phyloP scores from a whole-genome alignment of 2,329 filamentous ascomycete genomes.

The Chaetomium sp. region DNA sequence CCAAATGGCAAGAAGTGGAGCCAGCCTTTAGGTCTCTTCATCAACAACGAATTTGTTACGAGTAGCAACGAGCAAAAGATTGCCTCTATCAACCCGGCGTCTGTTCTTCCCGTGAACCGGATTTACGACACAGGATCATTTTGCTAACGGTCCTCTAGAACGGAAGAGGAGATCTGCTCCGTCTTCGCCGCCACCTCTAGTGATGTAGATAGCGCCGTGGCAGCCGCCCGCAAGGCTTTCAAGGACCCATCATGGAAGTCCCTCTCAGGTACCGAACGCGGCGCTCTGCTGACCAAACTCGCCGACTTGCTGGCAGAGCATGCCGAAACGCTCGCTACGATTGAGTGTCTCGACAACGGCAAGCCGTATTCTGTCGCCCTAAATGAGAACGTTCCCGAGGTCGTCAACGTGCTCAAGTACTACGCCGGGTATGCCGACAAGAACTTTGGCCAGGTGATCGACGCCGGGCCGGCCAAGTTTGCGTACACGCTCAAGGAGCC shows the following conservation, averaged over 20 bases:
- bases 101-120: conserved; percentile 24
- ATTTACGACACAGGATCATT: neutral
- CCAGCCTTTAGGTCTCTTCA: conserved; percentile 73
- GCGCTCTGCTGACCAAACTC: conserved; percentile 61
- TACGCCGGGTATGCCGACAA: conserved; percentile 79
- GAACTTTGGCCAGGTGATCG: conserved; percentile 70
- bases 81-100: conserved; percentile 64
- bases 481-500: conserved; percentile 73
- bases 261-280: conserved; percentile 61
- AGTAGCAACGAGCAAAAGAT: conserved; percentile 60
- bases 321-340: conserved; percentile 41
- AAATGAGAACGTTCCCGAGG: conserved; percentile 53
- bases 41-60: conserved; percentile 73
- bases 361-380: conserved; percentile 64
- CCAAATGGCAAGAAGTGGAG: conserved; percentile 68
- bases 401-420: conserved; percentile 54
- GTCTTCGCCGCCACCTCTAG: conserved; percentile 61
- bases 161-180: conserved; percentile 61
- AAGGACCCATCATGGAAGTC: conserved; percentile 60
- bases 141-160: conserved; percentile 26
- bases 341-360: conserved; percentile 75
- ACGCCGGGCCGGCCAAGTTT: conserved; percentile 62
- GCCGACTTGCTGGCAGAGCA: conserved; percentile 63
- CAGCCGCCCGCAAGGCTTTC: conserved; percentile 63
- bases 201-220: conserved; percentile 65